These are phyloP conservation scores for Viridothelium virens DNA, from an alignment of 495 filamentous ascomycete genomes.

Conservation along the genomic window DNA sequence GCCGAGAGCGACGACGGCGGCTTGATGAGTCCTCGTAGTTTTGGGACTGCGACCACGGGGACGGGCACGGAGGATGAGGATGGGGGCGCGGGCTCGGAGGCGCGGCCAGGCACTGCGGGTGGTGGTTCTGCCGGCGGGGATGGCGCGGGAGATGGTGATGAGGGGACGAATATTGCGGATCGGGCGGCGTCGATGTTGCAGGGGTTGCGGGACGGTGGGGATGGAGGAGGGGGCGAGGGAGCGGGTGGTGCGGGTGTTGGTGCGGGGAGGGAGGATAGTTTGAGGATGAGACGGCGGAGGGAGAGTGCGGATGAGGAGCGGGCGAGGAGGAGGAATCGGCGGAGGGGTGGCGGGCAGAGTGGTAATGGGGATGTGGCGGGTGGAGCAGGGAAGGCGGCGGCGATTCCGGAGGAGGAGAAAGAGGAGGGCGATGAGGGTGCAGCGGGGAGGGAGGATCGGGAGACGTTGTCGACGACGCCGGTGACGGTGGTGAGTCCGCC, in stretches of 20 bases:
- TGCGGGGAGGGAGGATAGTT: slow-evolving; percentile 23
- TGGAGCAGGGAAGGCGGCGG: slow-evolving; percentile 21
- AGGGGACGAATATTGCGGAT: slow-evolving; percentile 69
- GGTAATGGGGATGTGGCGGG: slow-evolving; percentile 2
- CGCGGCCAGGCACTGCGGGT: slow-evolving; percentile 38
- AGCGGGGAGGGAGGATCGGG: slow-evolving; percentile 1
- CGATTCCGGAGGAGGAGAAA: slow-evolving; percentile 23
- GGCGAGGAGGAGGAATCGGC: slow-evolving; percentile 25
- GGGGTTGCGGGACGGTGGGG: slow-evolving; percentile 58
- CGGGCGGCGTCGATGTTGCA: slow-evolving; percentile 76
- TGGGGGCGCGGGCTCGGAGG: slow-evolving; percentile 25
- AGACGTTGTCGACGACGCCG: slow-evolving; percentile 17
- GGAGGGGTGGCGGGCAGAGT: slow-evolving; percentile 20
- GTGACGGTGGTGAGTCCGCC: slow-evolving; percentile 30
- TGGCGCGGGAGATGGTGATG: slow-evolving; percentile 24
- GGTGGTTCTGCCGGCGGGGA: slow-evolving; percentile 32
- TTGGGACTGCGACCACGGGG: background rate
- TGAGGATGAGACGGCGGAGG: slow-evolving; percentile 30
- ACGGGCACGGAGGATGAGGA: background rate
- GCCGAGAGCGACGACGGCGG: slow-evolving; percentile 10
- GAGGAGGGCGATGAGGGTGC: slow-evolving; percentile 13
- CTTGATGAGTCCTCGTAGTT: slow-evolving; percentile 24
- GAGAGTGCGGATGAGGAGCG: slow-evolving; percentile 34
- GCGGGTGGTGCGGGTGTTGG: slow-evolving; percentile 30
- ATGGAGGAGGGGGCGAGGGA: slow-evolving; percentile 22